Evolutionary conservation across 2,329 filamentous ascomycete species (phyloP).

Genomic region (Xylariaceae sp.): DNA sequence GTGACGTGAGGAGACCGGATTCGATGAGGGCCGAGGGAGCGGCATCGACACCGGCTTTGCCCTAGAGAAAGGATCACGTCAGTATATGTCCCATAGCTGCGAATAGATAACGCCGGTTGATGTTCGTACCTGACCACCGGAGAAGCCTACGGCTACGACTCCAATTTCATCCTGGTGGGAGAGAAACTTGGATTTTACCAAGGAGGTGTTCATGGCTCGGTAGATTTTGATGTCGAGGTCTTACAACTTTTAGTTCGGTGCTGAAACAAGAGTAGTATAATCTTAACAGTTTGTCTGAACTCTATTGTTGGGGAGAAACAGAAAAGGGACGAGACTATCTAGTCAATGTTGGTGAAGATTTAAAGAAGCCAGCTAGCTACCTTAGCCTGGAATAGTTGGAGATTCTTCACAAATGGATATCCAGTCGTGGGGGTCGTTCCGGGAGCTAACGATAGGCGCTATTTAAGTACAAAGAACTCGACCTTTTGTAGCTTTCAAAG

Average conservation of each 20-base stretch:
- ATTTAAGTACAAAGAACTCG: constrained; percentile 25
- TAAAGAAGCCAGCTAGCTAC: background rate
- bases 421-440: constrained; percentile 16
- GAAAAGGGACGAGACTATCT: background rate
- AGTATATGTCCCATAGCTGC: background rate
- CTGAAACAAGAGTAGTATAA: background rate
- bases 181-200: constrained; percentile 76
- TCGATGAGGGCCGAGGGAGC: constrained; percentile 89
- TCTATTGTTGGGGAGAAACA: background rate
- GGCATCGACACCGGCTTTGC: constrained; percentile 90
- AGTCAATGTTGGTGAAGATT: background rate
- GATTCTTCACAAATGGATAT: constrained; percentile 11
- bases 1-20: constrained; percentile 82
- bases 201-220: constrained; percentile 57
- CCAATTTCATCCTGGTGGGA: constrained; percentile 80
- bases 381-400: background rate
- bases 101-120: background rate
- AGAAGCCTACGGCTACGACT: constrained; percentile 94
- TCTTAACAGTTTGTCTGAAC: background rate
- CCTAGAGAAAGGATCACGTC: constrained; percentile 50
- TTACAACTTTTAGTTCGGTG: background rate
- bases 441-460: constrained; percentile 11
- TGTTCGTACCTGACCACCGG: constrained; percentile 82
- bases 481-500: constrained; percentile 9
- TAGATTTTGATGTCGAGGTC: background rate